phyloP scores from a whole-genome alignment of 116 monocot species.

The Posidonia oceanica region DNA sequence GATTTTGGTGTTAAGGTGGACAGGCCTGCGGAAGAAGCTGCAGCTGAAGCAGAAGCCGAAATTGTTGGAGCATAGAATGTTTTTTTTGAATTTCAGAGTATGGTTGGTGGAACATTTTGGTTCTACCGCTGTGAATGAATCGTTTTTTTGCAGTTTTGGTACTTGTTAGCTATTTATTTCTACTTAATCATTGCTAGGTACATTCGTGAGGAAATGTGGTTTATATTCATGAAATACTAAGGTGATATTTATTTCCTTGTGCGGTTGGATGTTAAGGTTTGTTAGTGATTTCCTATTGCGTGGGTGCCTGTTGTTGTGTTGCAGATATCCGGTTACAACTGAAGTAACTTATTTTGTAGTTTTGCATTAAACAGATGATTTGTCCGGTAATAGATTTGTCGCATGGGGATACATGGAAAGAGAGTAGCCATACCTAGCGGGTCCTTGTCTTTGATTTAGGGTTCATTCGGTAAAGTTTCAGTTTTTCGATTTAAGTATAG shows the following conservation, averaged over 20 bases:
- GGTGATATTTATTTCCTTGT: not conserved
- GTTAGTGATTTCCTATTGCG: too few relatives aligned
- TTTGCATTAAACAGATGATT: too few relatives aligned
- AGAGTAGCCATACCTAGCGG: too few relatives aligned
- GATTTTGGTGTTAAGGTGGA: slow-evolving; percentile 58
- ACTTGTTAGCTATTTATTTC: not conserved
- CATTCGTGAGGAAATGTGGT: not conserved
- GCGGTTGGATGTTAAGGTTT: too few relatives aligned
- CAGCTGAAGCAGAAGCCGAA: slow-evolving; percentile 30
- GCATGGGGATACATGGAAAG: too few relatives aligned
- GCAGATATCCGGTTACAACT: too few relatives aligned
- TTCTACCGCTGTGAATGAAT: not conserved
- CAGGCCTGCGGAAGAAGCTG: slow-evolving; percentile 48
- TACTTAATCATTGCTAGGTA: not conserved
- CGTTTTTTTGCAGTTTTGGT: slow-evolving; percentile 1
- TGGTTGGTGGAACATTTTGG: not conserved
- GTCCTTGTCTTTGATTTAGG: too few relatives aligned
- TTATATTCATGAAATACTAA: not conserved
- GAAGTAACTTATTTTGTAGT: too few relatives aligned
- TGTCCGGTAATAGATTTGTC: too few relatives aligned
- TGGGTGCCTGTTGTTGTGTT: too few relatives aligned
- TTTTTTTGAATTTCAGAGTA: not conserved
- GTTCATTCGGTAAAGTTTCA: too few relatives aligned
- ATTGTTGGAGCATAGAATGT: slow-evolving; percentile 14
- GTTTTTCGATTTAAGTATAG: too few relatives aligned